Evolutionary conservation across 768 basidiomycete species (phyloP), one percentile per base, ranked within the genome.

Genomic region (Crassisporium funariophilum): DNA sequence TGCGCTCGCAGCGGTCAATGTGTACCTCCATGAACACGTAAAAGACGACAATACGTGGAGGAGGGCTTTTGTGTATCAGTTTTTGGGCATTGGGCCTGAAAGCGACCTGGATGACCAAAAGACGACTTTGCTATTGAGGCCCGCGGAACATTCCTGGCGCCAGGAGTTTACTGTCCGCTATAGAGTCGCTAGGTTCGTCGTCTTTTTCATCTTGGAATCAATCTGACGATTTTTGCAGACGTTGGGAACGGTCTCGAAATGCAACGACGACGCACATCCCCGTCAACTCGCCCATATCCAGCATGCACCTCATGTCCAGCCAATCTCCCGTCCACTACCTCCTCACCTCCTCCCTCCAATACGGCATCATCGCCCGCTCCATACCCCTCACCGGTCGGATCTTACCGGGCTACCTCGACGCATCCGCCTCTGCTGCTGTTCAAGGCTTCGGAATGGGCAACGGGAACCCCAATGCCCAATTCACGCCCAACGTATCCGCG

Each of bases 11-110:
- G 60, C 66, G 54, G 80, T 83, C 49, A 77, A 75, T 65, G 68
- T 62, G 37, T 60, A 58, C 48, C 72, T 90, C 46, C 72, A 76
- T 60, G 69, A 75, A 52, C 88, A 90, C 75, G 69, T 90, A 74
- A 77, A 77, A 44, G 77, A 88, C 56, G 90, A 93, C 49, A 83
- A 80, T 58, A 91, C 87, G 25, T 93, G 90, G 90, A 75, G 78
- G 41, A 72, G 81, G 16, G 90, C 91, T 21, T 89, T 88, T 64
- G 69, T 82, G 50, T 78, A 72, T 42, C 83, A 84, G 61, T 83
- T 82, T 59, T 62, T 90, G 35, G 82, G 79, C 39, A 76, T 90
- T 42, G 66, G 73, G 7, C 88, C 88, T 13, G 86, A 91, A 64
- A 65, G 65, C 44, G 77, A 81, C 49, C 64, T 85, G 23, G 64